Base-by-base conservation (phyloP, 1,284 basidiomycete species). In the Malassezia vespertilionis region DNA sequence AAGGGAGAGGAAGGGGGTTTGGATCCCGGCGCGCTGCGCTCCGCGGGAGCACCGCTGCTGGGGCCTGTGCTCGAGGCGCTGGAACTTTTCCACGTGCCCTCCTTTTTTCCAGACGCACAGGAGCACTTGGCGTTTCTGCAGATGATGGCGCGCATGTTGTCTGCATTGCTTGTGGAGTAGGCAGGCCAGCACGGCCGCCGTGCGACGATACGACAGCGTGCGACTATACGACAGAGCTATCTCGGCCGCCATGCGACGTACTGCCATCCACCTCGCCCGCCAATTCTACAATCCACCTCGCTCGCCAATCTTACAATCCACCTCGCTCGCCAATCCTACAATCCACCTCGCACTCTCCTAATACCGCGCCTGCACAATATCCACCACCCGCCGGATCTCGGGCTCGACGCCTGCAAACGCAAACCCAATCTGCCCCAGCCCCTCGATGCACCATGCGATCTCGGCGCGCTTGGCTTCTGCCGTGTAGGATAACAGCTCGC, bases 351-450 rank as follows among this genome's bases (percentile, higher is more conserved):
- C 8, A 38, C 12, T 8, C 8, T 28, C 15, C 33, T 36, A 47
- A 14, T 20, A n/a, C 26, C 40, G 33, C 12, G 49, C 39, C 37
- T 54, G 44, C 12, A 65, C 33, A 23, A 61, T n/a, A 21, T 57
- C 57, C 32, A 58, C 50, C n/a, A 67, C 53, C 21, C 55, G 53
- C 5, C 53, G 46, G 20, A 68, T 63, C 32, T 68, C 60, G 11
- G 46, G 35, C 12, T 60, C 63, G 47, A 68, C 49, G 15, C 54
- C 55, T 9, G 65, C 46, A 53, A 55, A 65, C 2, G 66, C 65
- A 20, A 58, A 69, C 8, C 65, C 66, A 5, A 67, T 40, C 44
- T 67, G 65, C 9, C 57, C 55, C 12, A 69, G 46, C 8, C 52
- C 66, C 45, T 65, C 54, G 30, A 65, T 44, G 31, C 60, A 52